Percentiles rank a stretch among this genome's conserved stretches.
Evolutionary conservation across 305 asterid species (phyloP).

Genomic region (Solanum hybrid): DNA sequence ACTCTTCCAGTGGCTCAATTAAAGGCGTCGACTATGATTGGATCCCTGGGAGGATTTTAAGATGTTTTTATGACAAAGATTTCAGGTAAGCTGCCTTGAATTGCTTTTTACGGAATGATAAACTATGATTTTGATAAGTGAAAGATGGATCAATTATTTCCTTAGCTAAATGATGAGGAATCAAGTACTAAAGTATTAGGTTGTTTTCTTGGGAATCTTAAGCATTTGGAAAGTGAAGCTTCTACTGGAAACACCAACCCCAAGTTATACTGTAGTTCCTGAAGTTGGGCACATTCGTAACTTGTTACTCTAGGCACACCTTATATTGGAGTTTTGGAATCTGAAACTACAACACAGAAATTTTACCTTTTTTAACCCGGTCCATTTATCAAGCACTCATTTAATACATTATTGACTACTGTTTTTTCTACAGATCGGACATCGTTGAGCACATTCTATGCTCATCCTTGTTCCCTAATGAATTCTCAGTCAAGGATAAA

Average conservation of each 20-base stretch:
- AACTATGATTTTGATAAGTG: conserved; percentile 4
- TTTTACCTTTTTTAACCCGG: not conserved
- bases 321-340: not conserved
- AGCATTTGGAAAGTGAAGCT: not conserved
- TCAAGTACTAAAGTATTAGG: not conserved
- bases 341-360: not conserved
- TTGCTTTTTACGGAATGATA: conserved; percentile 6
- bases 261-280: not conserved
- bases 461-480: conserved; percentile 68
- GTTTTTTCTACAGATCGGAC: conserved; percentile 68
- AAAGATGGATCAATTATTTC: not conserved
- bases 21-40: conserved; percentile 62
- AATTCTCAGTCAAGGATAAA: conserved; percentile 64
- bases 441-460: conserved; percentile 69
- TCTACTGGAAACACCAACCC: not conserved
- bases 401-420: not conserved
- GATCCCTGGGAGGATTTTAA: conserved; percentile 82
- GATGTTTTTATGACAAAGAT: conserved; percentile 98
- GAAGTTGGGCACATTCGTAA: not conserved
- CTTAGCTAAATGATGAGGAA: not conserved
- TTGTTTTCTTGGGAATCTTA: not conserved
- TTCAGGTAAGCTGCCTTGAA: conserved; percentile 53
- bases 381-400: not conserved
- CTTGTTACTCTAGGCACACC: not conserved
- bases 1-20: conserved; percentile 23